Evolutionary conservation across 768 basidiomycete genomes (phyloP), one percentile per base, ranked within the genome.

Genomic region (Termitomyces sp.): DNA sequence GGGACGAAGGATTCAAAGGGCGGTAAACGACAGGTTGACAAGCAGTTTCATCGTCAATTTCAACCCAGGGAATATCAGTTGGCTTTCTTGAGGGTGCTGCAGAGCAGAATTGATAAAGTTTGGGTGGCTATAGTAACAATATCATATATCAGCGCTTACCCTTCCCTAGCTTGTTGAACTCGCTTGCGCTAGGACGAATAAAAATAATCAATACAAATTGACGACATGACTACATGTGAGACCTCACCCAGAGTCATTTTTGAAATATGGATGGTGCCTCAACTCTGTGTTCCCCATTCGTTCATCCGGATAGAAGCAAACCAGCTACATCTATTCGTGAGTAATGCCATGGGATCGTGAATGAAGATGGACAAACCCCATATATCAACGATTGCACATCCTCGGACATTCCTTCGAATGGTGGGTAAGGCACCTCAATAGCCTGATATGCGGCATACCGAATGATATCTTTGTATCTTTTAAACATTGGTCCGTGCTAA

Each of bases 31-130:
- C n/a, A 32, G 54, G 54, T 56, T 20, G 33, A 27, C 45, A 37
- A 53, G 32, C 53, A 43, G 14, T 47, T 40, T 48, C 55, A 8
- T 56, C 55, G 20, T 56, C 46, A 36, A 56, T 48, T 7, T 46
- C 45, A 20, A 55, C 33, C 43, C 43, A 55, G 7, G 45, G 55
- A 18, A 47, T 37, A 22, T 39, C 36, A 26, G 1, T 16, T 37
- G 49, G 16, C 24, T 20, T 34, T 14, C 37, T 51, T 10, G 49
- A 51, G 26, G 49, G 49, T 51, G 36, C 49, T 51, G 27, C 36
- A 24, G 5, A 26, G 24, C 18, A 26, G 13, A 37, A 10, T 36
- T n/a, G 10, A 18, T 51, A 2, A 36, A 36, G 13, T 16, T 36
- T 22, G 5, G 16, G 10, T 27, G 18, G 37, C 24, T 27, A 3